Conservation (phyloP, 495 filamentous ascomycete species). For the Aspergillus kassunensis region DNA sequence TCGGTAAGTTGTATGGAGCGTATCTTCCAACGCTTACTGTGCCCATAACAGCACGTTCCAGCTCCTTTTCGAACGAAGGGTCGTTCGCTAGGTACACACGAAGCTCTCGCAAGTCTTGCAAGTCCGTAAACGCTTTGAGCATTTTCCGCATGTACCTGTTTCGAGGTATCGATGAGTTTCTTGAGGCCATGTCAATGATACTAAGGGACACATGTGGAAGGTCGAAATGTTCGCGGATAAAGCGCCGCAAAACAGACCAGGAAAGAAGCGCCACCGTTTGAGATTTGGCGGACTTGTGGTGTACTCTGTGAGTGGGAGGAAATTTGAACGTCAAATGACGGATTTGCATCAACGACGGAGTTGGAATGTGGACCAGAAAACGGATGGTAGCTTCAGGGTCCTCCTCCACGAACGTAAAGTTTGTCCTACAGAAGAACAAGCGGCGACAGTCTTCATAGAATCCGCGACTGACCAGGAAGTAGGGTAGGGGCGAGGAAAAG, state of each 20-base stretch:
- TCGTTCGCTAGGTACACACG: conserved; percentile 18
- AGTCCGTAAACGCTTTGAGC: conserved; percentile 14
- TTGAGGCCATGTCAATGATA: conserved; percentile 18
- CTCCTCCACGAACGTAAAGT: conserved; percentile 22
- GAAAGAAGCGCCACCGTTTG: conserved; percentile 14
- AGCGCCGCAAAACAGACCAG: conserved; percentile 25
- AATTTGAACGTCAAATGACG: conserved; percentile 22
- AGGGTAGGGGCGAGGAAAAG: conserved; percentile 24
- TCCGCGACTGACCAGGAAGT: conserved; percentile 23
- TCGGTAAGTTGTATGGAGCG: background rate
- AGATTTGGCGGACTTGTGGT: background rate
- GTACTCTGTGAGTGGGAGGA: conserved; percentile 10
- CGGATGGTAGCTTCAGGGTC: conserved; percentile 21
- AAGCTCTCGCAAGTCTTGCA: conserved; percentile 17
- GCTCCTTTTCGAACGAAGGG: conserved; percentile 13
- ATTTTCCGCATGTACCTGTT: conserved; percentile 18
- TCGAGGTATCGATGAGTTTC: background rate
- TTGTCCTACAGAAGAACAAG: conserved; percentile 24
- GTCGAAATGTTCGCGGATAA: conserved; percentile 27
- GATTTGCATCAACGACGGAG: conserved; percentile 18
- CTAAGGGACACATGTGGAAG: conserved; percentile 16
- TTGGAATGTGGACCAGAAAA: conserved; percentile 15
- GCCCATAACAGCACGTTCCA: conserved; percentile 16
- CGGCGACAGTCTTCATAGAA: conserved; percentile 23
- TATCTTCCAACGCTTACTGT: background rate